Evolutionary conservation across 768 basidiomycete species (phyloP).

Genomic region (Amanita jacksonii): DNA sequence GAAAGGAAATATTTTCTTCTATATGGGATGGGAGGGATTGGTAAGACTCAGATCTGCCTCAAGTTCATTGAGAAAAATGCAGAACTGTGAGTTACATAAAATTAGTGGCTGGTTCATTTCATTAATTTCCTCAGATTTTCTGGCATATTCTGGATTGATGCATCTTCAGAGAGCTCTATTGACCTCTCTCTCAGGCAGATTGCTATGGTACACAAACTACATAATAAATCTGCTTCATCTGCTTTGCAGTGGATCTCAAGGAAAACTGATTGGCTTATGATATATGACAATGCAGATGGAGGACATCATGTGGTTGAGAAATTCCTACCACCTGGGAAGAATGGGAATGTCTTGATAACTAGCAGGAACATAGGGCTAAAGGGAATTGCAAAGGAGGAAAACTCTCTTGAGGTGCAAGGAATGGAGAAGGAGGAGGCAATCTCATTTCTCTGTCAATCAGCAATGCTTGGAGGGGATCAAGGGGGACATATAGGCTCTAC

Average conservation of each 20-base stretch:
- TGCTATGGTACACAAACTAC: conserved; percentile 4
- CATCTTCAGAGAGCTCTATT: conserved; percentile 12
- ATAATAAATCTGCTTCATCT: background rate
- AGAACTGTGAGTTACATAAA: conserved; percentile 10
- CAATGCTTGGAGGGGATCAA: background rate
- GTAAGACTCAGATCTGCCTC: too few species aligned
- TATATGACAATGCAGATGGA: conserved; percentile 15
- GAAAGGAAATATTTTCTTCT: conserved; percentile 10
- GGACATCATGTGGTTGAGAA: conserved; percentile 3
- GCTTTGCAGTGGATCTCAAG: conserved; percentile 10
- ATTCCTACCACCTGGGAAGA: conserved; percentile 10
- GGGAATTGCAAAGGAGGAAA: background rate
- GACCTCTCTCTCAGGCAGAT: conserved; percentile 1
- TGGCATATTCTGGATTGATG: conserved; percentile 17
- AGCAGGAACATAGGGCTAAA: conserved; percentile 9
- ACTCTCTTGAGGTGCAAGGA: conserved; percentile 7
- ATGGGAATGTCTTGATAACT: conserved; percentile 13
- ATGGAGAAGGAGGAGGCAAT: conserved; percentile 13
- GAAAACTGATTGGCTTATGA: conserved; percentile 11
- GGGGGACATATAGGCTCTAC: background rate
- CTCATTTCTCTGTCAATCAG: conserved; percentile 11
- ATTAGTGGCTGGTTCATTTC: conserved; percentile 7
- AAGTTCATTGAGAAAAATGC: too few species aligned
- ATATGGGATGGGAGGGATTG: too few species aligned
- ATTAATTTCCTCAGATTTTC: conserved; percentile 13